Base-by-base conservation (phyloP, 2,329 filamentous ascomycete genomes). In the Alternaria incomplexa region DNA sequence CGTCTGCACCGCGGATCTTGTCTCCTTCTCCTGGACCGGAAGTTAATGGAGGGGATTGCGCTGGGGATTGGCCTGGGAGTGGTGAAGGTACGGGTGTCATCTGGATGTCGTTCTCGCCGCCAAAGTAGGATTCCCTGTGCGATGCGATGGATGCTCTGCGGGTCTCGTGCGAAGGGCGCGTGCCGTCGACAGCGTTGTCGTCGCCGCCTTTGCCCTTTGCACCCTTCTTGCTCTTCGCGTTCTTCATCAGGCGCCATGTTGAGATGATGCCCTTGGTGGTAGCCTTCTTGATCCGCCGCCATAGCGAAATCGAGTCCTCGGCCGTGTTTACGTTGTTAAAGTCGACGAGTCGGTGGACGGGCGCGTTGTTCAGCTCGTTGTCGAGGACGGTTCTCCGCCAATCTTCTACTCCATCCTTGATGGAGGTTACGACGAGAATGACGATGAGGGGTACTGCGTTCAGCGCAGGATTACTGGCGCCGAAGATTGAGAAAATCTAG, bases 401-500 rank as follows among this genome's bases (percentile, higher is more conserved):
- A 82, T 99, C 96, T 81, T 99, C 96, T 67, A 98, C 90, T 17
- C 90, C 96, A 78, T 99, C 96, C 81, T 98, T 99, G 79, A 97
- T 87, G 26, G 93, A 90, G 2, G 96, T 99, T 57, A 97, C 88
- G 64, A 87, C 82, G 57, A 99, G 85, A 80, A 99, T 98, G 74
- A 97, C 90, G 70, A 99, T 97, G 68, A 99, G 84, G 56, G 96
- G 96, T 22, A 96, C 93, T 6, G 95, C 89, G 76, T 93, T 95
- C 45, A 99, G 85, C 44, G 92, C 96, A 17, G 96, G 95, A 76
- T 97, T 97, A 30, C 89, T 87, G 66, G 91, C 94, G 73, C 96
- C 96, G 77, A 99, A 99, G 68, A 99, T 97, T 66, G 93, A 90
- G 82, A 98, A 98, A 78, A 96, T 92, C 96, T 98, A 82, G 62